These are phyloP conservation scores for Volvariella surrecta DNA, from an alignment of 1,284 basidiomycete genomes.

Conservation along the genomic window DNA sequence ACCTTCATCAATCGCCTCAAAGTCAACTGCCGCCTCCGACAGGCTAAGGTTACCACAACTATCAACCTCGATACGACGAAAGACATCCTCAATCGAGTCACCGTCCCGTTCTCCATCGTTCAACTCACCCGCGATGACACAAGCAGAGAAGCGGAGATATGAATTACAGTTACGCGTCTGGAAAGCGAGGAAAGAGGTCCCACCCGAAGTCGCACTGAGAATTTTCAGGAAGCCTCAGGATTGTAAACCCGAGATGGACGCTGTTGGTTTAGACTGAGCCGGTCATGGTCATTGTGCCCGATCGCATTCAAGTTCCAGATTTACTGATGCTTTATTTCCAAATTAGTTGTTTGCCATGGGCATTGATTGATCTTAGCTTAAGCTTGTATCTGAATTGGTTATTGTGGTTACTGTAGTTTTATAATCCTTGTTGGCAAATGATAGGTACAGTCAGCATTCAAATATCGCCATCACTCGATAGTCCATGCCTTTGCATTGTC, in stretches of 20 bases:
- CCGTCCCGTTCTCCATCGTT: slow-evolving; percentile 1
- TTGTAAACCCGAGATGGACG: slow-evolving; percentile 46
- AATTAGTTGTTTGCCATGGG: too few relatives aligned
- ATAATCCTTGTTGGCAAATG: too few relatives aligned
- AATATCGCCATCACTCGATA: too few relatives aligned
- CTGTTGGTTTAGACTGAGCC: slow-evolving; percentile 8
- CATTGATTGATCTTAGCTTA: too few relatives aligned
- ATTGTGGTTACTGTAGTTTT: too few relatives aligned
- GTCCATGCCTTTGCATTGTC: too few relatives aligned
- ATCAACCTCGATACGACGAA: background rate
- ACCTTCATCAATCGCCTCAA: slow-evolving; percentile 5
- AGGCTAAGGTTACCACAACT: background rate
- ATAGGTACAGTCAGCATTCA: too few relatives aligned
- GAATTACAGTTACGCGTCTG: slow-evolving; percentile 56
- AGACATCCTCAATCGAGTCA: background rate
- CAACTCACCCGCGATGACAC: slow-evolving; percentile 8
- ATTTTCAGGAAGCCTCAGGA: slow-evolving; percentile 60
- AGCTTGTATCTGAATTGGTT: too few relatives aligned
- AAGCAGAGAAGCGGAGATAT: slow-evolving; percentile 37
- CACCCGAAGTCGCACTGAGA: slow-evolving; percentile 44
- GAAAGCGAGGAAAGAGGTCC: slow-evolving; percentile 47
- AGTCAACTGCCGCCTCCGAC: background rate
- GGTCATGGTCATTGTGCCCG: too few relatives aligned
- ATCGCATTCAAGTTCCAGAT: too few relatives aligned
- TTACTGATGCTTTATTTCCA: too few relatives aligned